Evolutionary conservation across 176 grass and related monocot genomes (phyloP).

Genomic region (Canna indica): DNA sequence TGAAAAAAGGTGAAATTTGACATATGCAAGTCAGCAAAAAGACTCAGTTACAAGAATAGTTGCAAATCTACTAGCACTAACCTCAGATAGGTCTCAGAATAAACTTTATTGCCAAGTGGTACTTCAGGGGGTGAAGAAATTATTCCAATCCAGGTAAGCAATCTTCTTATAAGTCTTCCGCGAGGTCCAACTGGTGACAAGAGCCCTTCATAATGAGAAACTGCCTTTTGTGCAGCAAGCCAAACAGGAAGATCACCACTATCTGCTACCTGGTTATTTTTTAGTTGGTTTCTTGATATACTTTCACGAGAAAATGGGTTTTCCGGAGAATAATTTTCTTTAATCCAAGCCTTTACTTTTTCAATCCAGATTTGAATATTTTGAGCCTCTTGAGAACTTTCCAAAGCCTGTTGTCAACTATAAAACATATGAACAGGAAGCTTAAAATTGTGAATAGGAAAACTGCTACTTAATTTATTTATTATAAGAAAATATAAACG

Average conservation of each 20-base stretch:
- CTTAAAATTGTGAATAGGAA: constrained; percentile 15
- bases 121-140: constrained; percentile 68
- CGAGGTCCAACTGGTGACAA: constrained; percentile 76
- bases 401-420: constrained; percentile 59
- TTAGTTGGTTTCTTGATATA: constrained; percentile 25
- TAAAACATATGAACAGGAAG: constrained; percentile 44
- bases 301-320: constrained; percentile 37
- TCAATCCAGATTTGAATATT: constrained; percentile 73
- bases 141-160: constrained; percentile 77
- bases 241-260: constrained; percentile 67
- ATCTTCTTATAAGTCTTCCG: constrained; percentile 72
- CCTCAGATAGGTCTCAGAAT: constrained; percentile 58
- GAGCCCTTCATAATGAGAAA: constrained; percentile 78
- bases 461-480: not conserved
- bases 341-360: constrained; percentile 69
- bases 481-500: not conserved
- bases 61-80: constrained; percentile 19
- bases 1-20: no score
- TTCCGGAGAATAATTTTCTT: constrained; percentile 66
- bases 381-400: constrained; percentile 54
- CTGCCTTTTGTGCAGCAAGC: constrained; percentile 74
- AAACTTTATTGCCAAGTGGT: constrained; percentile 37
- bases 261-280: constrained; percentile 41
- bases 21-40: not conserved
- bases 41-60: not conserved